These are phyloP conservation scores for Xanthoparmelia taractica DNA, from an alignment of 495 filamentous ascomycete genomes.

Conservation along the genomic window DNA sequence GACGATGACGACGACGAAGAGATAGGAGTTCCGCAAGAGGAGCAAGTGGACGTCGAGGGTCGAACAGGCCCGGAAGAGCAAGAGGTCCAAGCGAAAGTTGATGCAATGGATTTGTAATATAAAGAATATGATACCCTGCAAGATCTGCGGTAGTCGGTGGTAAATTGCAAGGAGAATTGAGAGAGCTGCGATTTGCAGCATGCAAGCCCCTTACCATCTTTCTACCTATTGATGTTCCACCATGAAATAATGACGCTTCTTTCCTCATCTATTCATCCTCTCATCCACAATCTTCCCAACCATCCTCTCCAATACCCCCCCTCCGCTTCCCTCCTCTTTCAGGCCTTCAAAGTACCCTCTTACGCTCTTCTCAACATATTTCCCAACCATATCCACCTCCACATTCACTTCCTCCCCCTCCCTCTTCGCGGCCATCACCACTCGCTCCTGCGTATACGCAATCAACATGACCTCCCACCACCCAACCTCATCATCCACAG, in stretches of 20 bases:
- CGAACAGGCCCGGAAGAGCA: not conserved
- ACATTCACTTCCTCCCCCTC: slow-evolving; percentile 87
- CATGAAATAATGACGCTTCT: not conserved
- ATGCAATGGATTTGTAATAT: not conserved
- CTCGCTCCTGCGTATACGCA: slow-evolving; percentile 91
- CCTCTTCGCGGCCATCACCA: slow-evolving; percentile 75
- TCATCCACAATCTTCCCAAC: slow-evolving; percentile 71
- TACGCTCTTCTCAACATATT: slow-evolving; percentile 96
- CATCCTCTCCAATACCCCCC: slow-evolving; percentile 73
- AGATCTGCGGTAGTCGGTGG: not conserved
- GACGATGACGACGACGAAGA: slow-evolving; percentile 10
- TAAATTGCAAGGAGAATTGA: not conserved
- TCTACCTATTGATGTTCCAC: not conserved
- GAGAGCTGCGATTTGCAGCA: not conserved
- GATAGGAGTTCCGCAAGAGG: not conserved
- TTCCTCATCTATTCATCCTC: slow-evolving; percentile 41
- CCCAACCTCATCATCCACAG: slow-evolving; percentile 54
- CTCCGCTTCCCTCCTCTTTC: slow-evolving; percentile 33
- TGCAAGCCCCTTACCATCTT: not conserved
- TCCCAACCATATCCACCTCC: slow-evolving; percentile 96
- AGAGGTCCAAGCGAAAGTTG: not conserved
- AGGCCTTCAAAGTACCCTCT: slow-evolving; percentile 49
- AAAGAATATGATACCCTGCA: not conserved
- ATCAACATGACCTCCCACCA: slow-evolving; percentile 99
- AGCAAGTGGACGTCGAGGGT: not conserved